Conservation (phyloP, 2,329 filamentous ascomycete genomes). For the Akanthomyces dipterigenus region DNA sequence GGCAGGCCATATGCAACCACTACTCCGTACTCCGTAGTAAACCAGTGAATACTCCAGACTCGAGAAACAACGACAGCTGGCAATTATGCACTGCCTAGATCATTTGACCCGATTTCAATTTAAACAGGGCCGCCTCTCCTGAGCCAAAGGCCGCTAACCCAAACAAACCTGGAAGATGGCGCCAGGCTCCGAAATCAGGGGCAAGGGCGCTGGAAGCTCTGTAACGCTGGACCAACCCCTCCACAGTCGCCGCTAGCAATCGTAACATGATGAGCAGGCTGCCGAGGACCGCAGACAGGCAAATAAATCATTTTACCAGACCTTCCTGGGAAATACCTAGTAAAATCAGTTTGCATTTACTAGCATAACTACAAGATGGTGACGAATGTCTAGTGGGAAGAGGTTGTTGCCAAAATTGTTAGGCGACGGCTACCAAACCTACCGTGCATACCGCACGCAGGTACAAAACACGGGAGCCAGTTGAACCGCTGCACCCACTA, state of each 20-base stretch:
- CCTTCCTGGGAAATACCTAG: no score
- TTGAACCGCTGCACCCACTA: neutral
- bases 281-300: neutral
- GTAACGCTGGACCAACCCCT: neutral
- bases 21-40: no score
- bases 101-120: neutral
- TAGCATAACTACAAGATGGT: neutral
- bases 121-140: neutral
- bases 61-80: neutral
- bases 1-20: no score
- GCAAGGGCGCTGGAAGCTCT: neutral
- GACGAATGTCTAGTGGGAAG: neutral
- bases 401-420: neutral
- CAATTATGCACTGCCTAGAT: neutral
- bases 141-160: neutral
- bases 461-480: slow-evolving; percentile 3
- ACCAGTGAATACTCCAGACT: neutral
- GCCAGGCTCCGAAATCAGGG: slow-evolving; percentile 2
- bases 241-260: slow-evolving; percentile 2
- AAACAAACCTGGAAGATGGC: neutral
- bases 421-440: no score
- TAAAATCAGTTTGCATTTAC: no score
- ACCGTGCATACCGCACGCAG: neutral
- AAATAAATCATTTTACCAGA: no score
- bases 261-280: neutral